Evolutionary conservation across 768 basidiomycete genomes (phyloP).

Genomic region (Xerocomellus intermedius): DNA sequence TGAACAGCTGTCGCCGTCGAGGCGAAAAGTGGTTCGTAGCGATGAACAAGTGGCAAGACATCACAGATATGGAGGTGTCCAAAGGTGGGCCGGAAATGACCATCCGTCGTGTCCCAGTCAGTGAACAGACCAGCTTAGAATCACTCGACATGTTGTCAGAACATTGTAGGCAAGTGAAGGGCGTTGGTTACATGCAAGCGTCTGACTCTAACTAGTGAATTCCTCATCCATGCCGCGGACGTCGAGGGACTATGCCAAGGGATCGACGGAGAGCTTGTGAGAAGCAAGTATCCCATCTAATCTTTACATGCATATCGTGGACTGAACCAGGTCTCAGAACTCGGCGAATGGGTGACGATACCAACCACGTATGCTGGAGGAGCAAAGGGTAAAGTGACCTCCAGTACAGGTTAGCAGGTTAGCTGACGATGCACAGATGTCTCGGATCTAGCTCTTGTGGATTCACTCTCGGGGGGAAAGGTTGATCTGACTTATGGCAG

Average conservation of each 20-base stretch:
- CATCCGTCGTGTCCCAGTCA: neutral
- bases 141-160: conserved; percentile 72
- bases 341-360: conserved; percentile 89
- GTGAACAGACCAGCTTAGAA: conserved; percentile 44
- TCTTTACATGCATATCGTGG: neutral
- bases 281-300: conserved; percentile 46
- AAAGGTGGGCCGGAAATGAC: conserved; percentile 50
- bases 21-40: conserved; percentile 86
- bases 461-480: conserved; percentile 73
- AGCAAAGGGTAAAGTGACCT: conserved; percentile 63
- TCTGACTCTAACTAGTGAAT: conserved; percentile 60
- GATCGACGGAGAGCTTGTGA: conserved; percentile 86
- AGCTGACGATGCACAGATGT: conserved; percentile 51
- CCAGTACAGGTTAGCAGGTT: neutral
- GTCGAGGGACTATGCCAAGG: conserved; percentile 97
- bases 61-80: conserved; percentile 91
- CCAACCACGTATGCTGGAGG: conserved; percentile 98
- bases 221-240: conserved; percentile 96
- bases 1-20: conserved; percentile 73
- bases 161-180: conserved; percentile 67
- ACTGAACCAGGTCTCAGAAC: conserved; percentile 45
- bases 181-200: neutral
- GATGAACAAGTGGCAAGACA: conserved; percentile 98
- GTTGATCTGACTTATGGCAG: conserved; percentile 49
- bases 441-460: conserved; percentile 76